phyloP scores from a whole-genome alignment of 768 basidiomycete genomes.

The Lactarius vividus region DNA sequence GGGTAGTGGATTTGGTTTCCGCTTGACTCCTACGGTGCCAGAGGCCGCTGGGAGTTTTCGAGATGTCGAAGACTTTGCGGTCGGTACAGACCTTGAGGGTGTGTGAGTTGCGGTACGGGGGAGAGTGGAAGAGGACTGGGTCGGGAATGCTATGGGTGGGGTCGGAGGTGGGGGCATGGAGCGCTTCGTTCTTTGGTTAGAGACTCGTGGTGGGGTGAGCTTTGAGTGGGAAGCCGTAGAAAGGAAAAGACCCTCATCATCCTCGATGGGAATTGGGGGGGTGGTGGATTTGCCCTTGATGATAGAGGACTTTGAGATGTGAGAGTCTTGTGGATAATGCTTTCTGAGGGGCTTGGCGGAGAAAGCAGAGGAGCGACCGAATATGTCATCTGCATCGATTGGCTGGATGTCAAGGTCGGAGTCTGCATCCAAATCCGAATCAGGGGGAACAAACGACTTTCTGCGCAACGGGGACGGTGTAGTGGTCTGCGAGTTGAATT shows the following conservation, averaged over 20 bases:
- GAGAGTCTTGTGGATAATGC: neutral
- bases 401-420: constrained; percentile 18
- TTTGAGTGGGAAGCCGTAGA: constrained; percentile 13
- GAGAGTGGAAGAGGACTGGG: neutral
- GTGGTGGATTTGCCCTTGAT: constrained; percentile 7
- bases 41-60: constrained; percentile 1
- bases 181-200: constrained; percentile 10
- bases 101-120: neutral
- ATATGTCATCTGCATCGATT: constrained; percentile 22
- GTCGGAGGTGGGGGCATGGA: constrained; percentile 15
- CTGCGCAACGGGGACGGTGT: constrained; percentile 27
- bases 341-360: constrained; percentile 9
- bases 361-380: constrained; percentile 16
- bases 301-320: neutral
- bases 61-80: constrained; percentile 2
- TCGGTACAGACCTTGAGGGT: neutral
- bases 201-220: constrained; percentile 7
- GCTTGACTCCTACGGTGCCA: constrained; percentile 24
- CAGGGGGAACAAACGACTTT: constrained; percentile 22
- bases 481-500: constrained; percentile 21
- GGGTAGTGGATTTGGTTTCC: constrained; percentile 26
- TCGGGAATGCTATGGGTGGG: neutral
- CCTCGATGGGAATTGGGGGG: constrained; percentile 15
- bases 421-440: constrained; percentile 17
- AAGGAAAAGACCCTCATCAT: constrained; percentile 27